Base-by-base conservation (phyloP, 345 rosid genomes). In the Laguncularia racemosa region DNA sequence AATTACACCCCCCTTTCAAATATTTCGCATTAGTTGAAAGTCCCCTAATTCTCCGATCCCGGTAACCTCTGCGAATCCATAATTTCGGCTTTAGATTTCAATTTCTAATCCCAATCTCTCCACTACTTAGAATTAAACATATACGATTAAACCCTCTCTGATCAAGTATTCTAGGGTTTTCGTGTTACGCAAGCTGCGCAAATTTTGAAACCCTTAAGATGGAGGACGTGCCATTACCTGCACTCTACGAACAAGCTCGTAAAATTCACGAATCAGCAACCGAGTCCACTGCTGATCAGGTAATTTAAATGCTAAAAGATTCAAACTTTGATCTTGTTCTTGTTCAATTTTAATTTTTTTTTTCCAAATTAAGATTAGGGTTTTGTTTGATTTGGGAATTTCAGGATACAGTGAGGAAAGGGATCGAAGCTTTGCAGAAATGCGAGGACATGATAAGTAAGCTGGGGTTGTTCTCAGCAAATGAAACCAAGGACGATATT, bases 401-500 rank as follows among this genome's bases (percentile, higher is more conserved):
- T 20, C 9, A 95, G 97, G 90, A 85, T 53, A 40, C 68, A 56
- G 74, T 84, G 74, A 79, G 63, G 81, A 90, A 81, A 61, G 96
- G 96, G 48, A 76, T 89, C 44, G 84, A 76, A 43, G 73, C 65
- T 51, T 66, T 95, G 72, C 67, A 71, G 63, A 95, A 77, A 74
- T 90, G 96, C 50, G 96, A 90, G 64, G 96, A 88, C 54, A 88
- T 88, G 99, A 69, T 95, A 19, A 65, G 70, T 58, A 90, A 77
- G 63, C 74, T 95, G 15, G 97, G 91, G 12, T 62, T 95, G 50
- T 95, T 95, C 75, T 90, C 99, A 0, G 48, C 88, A 2, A 95
- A 90, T 44, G 99, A 95, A 76, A 79, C 93, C 17, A 90, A 81
- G 67, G 95, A 95, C 13, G 97, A 95, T 51, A 87, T 90, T 43